Evolutionary conservation across 2,329 filamentous ascomycete species (phyloP), one percentile per base, ranked within the genome.

Genomic region (Epicoccum nigrum): DNA sequence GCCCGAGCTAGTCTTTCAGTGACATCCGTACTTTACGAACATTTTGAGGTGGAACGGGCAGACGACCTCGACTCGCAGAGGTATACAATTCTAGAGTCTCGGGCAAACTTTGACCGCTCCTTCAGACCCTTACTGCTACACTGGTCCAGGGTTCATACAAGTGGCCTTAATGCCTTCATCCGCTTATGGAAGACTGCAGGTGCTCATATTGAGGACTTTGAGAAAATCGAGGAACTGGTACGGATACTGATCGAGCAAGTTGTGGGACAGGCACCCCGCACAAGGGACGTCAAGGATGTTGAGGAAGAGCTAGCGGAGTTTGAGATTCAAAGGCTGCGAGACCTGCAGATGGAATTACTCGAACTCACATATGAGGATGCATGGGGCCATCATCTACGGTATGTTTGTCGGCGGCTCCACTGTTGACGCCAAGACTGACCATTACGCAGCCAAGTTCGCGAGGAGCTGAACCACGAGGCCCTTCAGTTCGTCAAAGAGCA

Each of bases 401-500:
- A 70, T 28, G 66, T 47, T 42, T 28, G 40, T 23, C 9, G 44
- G 38, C 20, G 9, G 45, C 47, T 42, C 33, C 23, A 17, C 28
- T 12, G 28, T 32, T n/a, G 40, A 13, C 41, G 40, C 21, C 45
- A 34, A 53, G 50, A 52, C 67, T 71, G 59, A 71, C 62, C 40
- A 7, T 8, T 47, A 30, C 21, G 42, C 56, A 79, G 76, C 58
- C 90, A 94, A 74, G 90, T 96, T n/a, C 88, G 92, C 27, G 91
- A 97, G 46, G 91, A 96, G 71, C 81, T 97, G 35, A 89, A 90
- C 62, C 86, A 93, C 64, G 94, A 99, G 73, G 92, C 93, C 9
- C 77, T 97, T 45, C 90, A 96, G 66, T 99, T 99, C 68, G 90
- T 97, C 74, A 97, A 96, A 74, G 94, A 99, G 76, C 94, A 99